Percentiles rank a stretch among this genome's conserved stretches.
Evolutionary conservation across 352 stramenopile species (phyloP).

Genomic region (Peronosclerospora sorghi): DNA sequence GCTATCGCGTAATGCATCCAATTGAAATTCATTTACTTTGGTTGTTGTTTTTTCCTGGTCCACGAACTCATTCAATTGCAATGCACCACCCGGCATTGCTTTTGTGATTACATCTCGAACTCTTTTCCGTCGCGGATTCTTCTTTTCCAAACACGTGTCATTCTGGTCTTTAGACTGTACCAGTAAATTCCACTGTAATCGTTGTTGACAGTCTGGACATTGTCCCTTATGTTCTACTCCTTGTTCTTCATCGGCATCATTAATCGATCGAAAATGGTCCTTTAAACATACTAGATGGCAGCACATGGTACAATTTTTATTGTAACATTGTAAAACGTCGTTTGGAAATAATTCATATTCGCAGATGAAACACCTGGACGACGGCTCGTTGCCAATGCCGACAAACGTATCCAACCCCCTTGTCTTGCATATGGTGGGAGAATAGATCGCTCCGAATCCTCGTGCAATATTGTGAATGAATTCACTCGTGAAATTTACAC

Average conservation of each 20-base stretch:
- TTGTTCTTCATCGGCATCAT: conserved; percentile 2
- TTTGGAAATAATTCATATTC: conserved; percentile 14
- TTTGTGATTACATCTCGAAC: too few relatives aligned
- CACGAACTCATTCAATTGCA: too few relatives aligned
- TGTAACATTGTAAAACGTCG: conserved; percentile 28
- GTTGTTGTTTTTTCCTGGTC: not conserved
- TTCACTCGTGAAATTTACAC: conserved; percentile 40
- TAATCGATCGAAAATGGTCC: conserved; percentile 40
- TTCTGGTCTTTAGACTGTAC: conserved; percentile 10
- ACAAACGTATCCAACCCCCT: conserved; percentile 15
- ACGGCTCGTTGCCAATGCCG: not conserved
- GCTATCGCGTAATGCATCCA: too few relatives aligned
- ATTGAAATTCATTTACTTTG: not conserved
- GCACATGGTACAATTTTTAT: conserved; percentile 27
- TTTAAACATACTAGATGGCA: conserved; percentile 37
- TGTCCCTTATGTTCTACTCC: conserved; percentile 11
- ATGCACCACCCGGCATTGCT: too few relatives aligned
- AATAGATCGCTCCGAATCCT: conserved; percentile 20
- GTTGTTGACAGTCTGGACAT: conserved; percentile 32
- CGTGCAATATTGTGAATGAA: conserved; percentile 29
- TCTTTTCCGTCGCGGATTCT: too few relatives aligned
- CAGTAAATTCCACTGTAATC: conserved; percentile 35
- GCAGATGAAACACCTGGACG: conserved; percentile 32
- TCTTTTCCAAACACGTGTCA: not conserved
- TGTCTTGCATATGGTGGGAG: conserved; percentile 26